These are phyloP conservation scores for Auxenochlorella protothecoides DNA, from an alignment of 139 green algal genomes.

Conservation along the genomic window DNA sequence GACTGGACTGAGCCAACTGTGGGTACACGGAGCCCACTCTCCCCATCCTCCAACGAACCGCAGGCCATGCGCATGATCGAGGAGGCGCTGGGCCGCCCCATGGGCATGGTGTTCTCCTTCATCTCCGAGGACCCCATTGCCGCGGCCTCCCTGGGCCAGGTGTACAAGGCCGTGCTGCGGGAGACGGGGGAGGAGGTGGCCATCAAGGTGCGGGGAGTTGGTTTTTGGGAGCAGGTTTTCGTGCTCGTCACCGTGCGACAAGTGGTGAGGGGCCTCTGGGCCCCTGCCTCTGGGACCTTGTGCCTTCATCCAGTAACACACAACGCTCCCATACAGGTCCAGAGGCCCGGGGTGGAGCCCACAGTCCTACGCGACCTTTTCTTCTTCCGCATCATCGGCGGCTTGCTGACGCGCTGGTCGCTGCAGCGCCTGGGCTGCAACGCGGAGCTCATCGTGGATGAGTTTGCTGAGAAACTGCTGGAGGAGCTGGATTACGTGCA, in stretches of 20 bases:
- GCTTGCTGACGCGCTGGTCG: conserved; percentile 31
- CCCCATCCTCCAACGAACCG: not conserved
- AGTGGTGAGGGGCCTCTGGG: too few relatives aligned
- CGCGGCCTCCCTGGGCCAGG: conserved; percentile 82
- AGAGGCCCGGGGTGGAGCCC: conserved; percentile 86
- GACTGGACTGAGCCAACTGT: too few relatives aligned
- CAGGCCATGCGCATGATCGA: conserved; percentile 77
- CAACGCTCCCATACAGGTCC: conserved; percentile 12
- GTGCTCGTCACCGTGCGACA: too few relatives aligned
- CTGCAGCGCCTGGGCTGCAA: conserved; percentile 82
- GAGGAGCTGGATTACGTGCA: conserved; percentile 98
- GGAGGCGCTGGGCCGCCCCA: conserved; percentile 63
- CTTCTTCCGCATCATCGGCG: conserved; percentile 80
- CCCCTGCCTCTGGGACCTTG: too few relatives aligned
- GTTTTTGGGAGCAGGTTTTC: too few relatives aligned
- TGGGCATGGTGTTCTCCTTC: conserved; percentile 79
- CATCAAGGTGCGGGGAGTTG: conserved; percentile 56
- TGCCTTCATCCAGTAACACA: too few relatives aligned
- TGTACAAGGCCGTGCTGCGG: conserved; percentile 84
- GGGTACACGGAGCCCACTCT: too few relatives aligned
- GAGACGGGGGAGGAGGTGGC: conserved; percentile 86
- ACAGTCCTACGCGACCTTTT: conserved; percentile 89
- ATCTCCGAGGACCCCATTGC: conserved; percentile 84
- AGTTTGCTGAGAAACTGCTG: conserved; percentile 98
- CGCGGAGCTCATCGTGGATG: conserved; percentile 95